Base-by-base conservation (phyloP, 257 asterid genomes). In the Knoxia roxburghii region DNA sequence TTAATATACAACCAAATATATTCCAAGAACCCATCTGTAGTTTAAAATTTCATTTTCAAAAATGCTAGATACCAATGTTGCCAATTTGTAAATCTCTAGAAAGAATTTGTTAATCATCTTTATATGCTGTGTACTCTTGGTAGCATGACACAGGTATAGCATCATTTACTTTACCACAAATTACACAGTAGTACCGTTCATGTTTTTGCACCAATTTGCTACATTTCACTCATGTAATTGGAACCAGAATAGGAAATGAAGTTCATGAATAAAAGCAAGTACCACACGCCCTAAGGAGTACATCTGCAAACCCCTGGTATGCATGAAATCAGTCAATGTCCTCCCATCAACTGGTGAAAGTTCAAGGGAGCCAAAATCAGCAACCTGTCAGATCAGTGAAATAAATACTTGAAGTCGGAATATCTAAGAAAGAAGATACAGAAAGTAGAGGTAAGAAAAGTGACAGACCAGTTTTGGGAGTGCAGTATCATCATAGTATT, bases 291-390 rank as follows among this genome's bases (percentile, higher is more conserved):
- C 93, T 83, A 88, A 79, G 35, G 90, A 85, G 75, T 79, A 76
- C 93, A 88, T 88, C 65, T 80, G 83, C 85, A 88, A 74, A 68
- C 96, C 96, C 84, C 96, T 82, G 39, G 93, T 84, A 77, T 88
- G 96, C 96, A 88, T 88, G 78, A 88, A 88, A 79, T 88, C 96
- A 24, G 96, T 86, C 58, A 88, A 77, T 11, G 96, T 88, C 79
- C 93, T 78, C 67, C 96, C 96, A 78, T 88, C 96, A 68, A 88
- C 93, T 6, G 96, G 96, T 74, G 96, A 88, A 64, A 88, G 87
- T 79, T 88, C 96, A 49, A 88, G 90, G 37, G 96, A 88, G 30
- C 90, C 93, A 75, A 88, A 88, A 86, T 88, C 96, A 76, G 96
- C 90, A 60, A 88, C 96, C 96, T 88, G 78, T 49, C 65, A 62